Evolutionary conservation across 148 eudicot species (phyloP), one percentile per base, ranked within the genome.

Genomic region (Spergularia marina): DNA sequence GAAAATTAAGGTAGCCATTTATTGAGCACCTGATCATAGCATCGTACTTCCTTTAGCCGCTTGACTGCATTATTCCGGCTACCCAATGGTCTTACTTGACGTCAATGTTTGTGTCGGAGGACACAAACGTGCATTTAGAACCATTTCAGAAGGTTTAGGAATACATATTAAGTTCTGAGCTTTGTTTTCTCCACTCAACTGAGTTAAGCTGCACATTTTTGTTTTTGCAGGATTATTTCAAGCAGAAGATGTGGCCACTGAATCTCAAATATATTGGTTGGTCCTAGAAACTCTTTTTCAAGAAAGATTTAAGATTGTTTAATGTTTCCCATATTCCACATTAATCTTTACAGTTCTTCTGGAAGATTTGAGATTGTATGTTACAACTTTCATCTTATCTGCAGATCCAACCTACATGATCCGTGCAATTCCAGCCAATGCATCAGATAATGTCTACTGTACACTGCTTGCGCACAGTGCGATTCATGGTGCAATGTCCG

Each of bases 241-340:
- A 68, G 65, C 70, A 70, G 74, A 73, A 65, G 61, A 73, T 79
- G 41, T 84, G 84, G 84, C 10, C 71, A 5, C 68, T 86, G 41
- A 86, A 63, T 73, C 85, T 84, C 63, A 86, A 86, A 64, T 78
- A 86, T 68, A 86, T 86, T 55, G 89, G 89, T 84, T 23, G 15
- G 83, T 75, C 68, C 72, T 80, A 72, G 30, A 20, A 63, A 53
- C 15, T 14, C 44, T 30, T 30, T 1, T 30, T 30, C 36, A 0
- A 30, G 36, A 30, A 30, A 30, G 36, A 30, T 30, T 30, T 1
- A 30, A 30, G 36, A 30, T 0, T 30, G 36, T 30, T 30, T 1
- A 30, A 30, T 30, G 36, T 30, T 30, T 30, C 36, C 36, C 36
- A 30, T 0, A 30, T 30, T 30, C 2, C 36, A 30, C 36, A 30